Evolutionary conservation across 202 grass and related monocot genomes (phyloP).

Genomic region (Setaria viridis): DNA sequence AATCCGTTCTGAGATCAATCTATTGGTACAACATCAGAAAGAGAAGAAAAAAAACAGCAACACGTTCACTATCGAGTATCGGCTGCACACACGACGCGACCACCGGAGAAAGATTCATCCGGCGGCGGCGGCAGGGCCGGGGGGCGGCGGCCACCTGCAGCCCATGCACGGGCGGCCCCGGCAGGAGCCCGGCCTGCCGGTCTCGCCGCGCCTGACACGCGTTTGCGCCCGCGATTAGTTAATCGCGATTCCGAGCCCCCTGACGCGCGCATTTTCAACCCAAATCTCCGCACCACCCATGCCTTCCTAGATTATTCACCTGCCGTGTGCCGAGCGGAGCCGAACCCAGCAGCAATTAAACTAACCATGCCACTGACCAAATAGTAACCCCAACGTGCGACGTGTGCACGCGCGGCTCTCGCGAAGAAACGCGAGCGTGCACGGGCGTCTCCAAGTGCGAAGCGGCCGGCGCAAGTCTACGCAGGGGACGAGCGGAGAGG

Average conservation of each 20-base stretch:
- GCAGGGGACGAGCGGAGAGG: neutral
- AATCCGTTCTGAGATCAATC: no score
- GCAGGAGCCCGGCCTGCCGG: neutral
- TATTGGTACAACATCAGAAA: no score
- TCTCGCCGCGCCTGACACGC: constrained; percentile 12
- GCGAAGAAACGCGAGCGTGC: constrained; percentile 9
- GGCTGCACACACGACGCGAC: no score
- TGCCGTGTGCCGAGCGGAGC: neutral
- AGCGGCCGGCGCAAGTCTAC: neutral
- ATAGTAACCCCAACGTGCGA: neutral
- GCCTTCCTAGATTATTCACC: neutral
- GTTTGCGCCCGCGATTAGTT: constrained; percentile 13
- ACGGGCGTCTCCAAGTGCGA: neutral
- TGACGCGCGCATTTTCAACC: constrained; percentile 21
- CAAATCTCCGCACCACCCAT: neutral
- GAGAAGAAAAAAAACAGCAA: no score
- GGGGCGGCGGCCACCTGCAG: neutral
- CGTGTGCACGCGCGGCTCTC: neutral
- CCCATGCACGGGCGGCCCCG: constrained; percentile 21
- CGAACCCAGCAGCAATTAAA: neutral
- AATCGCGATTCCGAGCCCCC: neutral
- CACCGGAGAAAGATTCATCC: neutral
- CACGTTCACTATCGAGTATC: no score
- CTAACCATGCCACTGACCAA: neutral
- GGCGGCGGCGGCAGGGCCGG: neutral